Evolutionary conservation across 116 monocot genomes (phyloP).

Genomic region (Iris pallida): DNA sequence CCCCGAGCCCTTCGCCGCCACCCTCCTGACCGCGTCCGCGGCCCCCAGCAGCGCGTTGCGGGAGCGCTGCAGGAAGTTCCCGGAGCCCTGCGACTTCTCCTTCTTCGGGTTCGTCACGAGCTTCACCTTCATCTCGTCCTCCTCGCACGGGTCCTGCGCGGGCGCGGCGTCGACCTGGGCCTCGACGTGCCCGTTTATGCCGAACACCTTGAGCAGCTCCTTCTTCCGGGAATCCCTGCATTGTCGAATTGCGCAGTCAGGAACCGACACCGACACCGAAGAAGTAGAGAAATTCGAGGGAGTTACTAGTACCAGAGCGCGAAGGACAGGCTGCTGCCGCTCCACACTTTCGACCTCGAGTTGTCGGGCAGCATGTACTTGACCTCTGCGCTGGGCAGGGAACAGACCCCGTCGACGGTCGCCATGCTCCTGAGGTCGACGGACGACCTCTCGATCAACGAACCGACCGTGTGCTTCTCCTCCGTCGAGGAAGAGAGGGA

Average conservation of each 20-base stretch:
- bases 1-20: constrained; percentile 54
- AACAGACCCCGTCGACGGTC: constrained; percentile 60
- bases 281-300: no score
- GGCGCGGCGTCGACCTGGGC: constrained; percentile 31
- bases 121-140: constrained; percentile 53
- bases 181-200: constrained; percentile 42
- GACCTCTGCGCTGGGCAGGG: constrained; percentile 58
- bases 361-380: constrained; percentile 68
- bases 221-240: constrained; percentile 66
- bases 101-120: constrained; percentile 33
- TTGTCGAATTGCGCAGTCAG: no score
- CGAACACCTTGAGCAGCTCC: constrained; percentile 61
- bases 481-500: constrained; percentile 60
- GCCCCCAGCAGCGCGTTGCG: constrained; percentile 58
- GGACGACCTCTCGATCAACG: constrained; percentile 70
- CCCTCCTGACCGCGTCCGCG: constrained; percentile 80
- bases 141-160: constrained; percentile 25
- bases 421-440: constrained; percentile 72
- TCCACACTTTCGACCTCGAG: constrained; percentile 76
- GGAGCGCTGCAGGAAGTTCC: constrained; percentile 64
- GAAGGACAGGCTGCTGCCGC: constrained; percentile 50
- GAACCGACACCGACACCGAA: no score
- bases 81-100: constrained; percentile 40
- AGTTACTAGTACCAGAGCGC: constrained; percentile 66
- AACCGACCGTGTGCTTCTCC: constrained; percentile 73